phyloP scores from a whole-genome alignment of 2,329 filamentous ascomycete species.

The Cryphonectria naterciae region DNA sequence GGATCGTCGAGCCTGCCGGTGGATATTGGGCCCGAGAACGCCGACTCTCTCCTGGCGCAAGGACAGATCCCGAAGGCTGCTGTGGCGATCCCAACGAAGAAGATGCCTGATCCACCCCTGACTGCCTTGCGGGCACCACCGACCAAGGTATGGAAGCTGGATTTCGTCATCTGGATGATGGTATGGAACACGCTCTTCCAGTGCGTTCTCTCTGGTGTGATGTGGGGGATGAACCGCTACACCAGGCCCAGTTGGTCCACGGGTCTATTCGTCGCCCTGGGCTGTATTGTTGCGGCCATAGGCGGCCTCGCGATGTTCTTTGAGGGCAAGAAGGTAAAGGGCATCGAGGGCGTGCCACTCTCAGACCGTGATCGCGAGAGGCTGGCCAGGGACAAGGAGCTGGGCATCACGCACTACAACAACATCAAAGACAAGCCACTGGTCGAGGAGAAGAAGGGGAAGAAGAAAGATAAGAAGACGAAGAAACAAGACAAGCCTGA shows the following conservation, averaged over 20 bases:
- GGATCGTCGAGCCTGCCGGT: conserved; percentile 64
- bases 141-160: conserved; percentile 74
- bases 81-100: conserved; percentile 66
- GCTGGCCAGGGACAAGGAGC: conserved; percentile 56
- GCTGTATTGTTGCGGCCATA: conserved; percentile 68
- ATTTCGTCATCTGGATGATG: conserved; percentile 79
- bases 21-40: conserved; percentile 56
- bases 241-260: conserved; percentile 79
- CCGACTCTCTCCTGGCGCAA: conserved; percentile 44
- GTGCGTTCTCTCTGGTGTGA: conserved; percentile 72
- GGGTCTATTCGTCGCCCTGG: conserved; percentile 76
- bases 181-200: conserved; percentile 81
- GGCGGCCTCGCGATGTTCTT: conserved; percentile 72
- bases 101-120: conserved; percentile 68
- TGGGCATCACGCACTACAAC: conserved; percentile 63
- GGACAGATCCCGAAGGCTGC: conserved; percentile 45
- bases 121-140: conserved; percentile 72
- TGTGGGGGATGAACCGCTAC: conserved; percentile 80
- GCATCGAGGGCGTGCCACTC: conserved; percentile 71
- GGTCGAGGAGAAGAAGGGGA: conserved; percentile 43
- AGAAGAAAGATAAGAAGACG: conserved; percentile 36
- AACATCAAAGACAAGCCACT: conserved; percentile 58
- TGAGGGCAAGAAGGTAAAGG: conserved; percentile 74
- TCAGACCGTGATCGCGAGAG: conserved; percentile 57
- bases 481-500: conserved; percentile 25